These are phyloP conservation scores for Saksenaea vasiformis DNA, from an alignment of 371 early-diverging fungal species.

Conservation along the genomic window DNA sequence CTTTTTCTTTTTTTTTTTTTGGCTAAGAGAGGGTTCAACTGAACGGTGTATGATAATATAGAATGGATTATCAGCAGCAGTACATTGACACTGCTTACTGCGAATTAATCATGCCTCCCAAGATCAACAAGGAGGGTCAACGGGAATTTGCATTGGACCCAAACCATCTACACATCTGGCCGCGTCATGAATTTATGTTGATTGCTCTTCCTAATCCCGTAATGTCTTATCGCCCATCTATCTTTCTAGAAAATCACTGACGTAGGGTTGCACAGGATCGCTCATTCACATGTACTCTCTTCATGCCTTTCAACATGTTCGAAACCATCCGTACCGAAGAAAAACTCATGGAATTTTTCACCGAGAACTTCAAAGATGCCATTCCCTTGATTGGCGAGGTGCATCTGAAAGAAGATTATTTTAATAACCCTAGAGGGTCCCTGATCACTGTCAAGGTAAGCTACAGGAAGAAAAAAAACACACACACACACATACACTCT, in stretches of 20 bases:
- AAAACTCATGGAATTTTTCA: conserved; percentile 76
- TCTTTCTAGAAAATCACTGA: neutral
- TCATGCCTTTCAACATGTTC: conserved; percentile 91
- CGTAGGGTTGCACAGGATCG: conserved; percentile 56
- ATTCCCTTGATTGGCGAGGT: conserved; percentile 80
- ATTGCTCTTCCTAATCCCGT: conserved; percentile 94
- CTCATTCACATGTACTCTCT: conserved; percentile 95
- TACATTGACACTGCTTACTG: conserved; percentile 93
- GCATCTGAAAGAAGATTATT: conserved; percentile 71
- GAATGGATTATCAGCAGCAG: conserved; percentile 82
- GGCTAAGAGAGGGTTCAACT: neutral
- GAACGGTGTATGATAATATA: conserved; percentile 17
- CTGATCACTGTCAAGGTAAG: conserved; percentile 79
- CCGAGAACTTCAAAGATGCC: conserved; percentile 81
- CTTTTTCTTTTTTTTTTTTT: neutral
- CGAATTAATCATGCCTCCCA: conserved; percentile 83
- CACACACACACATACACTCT: neutral
- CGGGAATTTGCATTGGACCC: conserved; percentile 82
- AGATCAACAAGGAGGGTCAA: conserved; percentile 42
- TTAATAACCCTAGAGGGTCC: conserved; percentile 83
- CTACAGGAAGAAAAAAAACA: neutral
- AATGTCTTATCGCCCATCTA: conserved; percentile 17
- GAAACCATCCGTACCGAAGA: conserved; percentile 71
- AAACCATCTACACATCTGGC: conserved; percentile 97
- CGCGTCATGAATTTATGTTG: conserved; percentile 92